These are phyloP conservation scores for Acacia crassicarpa DNA, from an alignment of 306 rosid genomes.

Conservation along the genomic window DNA sequence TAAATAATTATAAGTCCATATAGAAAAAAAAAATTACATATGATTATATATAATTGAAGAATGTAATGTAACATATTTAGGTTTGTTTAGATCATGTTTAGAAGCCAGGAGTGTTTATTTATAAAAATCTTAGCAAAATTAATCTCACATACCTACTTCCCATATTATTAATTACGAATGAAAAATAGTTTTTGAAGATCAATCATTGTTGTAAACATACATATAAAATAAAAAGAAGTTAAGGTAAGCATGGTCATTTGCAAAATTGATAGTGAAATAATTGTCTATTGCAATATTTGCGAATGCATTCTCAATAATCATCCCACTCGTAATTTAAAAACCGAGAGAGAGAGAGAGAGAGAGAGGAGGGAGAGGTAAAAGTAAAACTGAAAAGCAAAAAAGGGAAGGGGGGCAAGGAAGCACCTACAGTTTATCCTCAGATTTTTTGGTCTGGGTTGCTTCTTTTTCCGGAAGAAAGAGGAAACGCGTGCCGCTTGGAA, in stretches of 20 bases:
- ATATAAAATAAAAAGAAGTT: no score
- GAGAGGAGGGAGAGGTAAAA: background rate
- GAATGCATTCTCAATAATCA: background rate
- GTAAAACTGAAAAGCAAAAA: conserved; percentile 3
- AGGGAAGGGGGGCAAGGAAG: background rate
- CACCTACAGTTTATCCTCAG: conserved; percentile 7
- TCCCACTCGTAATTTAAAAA: background rate
- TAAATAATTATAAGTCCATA: no score
- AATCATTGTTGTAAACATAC: no score
- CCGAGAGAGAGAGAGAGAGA: background rate
- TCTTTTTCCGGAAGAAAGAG: background rate
- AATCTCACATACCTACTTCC: no score
- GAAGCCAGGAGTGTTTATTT: no score
- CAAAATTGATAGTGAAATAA: background rate
- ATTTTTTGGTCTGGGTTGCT: background rate
- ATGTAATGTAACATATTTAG: no score
- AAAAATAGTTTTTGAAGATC: no score
- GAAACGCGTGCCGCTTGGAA: background rate
- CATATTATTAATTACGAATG: no score
- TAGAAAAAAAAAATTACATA: no score
- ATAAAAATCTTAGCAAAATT: no score
- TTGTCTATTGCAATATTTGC: background rate
- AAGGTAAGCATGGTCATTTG: background rate
- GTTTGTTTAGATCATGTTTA: no score
- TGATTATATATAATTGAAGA: no score